phyloP scores from a whole-genome alignment of 495 filamentous ascomycete species.

The Penicillium salamii region DNA sequence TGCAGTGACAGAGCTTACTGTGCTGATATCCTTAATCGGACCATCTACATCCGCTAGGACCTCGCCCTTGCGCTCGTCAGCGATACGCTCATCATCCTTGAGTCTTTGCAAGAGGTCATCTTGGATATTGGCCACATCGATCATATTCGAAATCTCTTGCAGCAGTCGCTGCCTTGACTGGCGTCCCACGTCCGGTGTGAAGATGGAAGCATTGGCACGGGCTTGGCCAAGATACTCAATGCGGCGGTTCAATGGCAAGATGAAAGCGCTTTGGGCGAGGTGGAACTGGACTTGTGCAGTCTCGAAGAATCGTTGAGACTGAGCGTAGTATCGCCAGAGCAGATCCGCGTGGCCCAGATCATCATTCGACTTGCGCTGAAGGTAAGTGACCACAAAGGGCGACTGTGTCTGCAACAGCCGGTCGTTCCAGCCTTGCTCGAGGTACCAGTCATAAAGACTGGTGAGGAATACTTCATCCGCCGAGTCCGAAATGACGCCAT shows the following conservation, averaged over 20 bases:
- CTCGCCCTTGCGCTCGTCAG: constrained; percentile 52
- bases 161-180: constrained; percentile 74
- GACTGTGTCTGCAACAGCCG: constrained; percentile 81
- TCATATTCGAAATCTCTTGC: constrained; percentile 76
- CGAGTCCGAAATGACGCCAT: constrained; percentile 79
- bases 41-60: constrained; percentile 69
- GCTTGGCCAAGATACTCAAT: constrained; percentile 88
- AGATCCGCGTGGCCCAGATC: constrained; percentile 79
- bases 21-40: constrained; percentile 65
- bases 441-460: constrained; percentile 95
- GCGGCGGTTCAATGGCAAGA: constrained; percentile 68
- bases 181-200: constrained; percentile 66
- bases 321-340: constrained; percentile 86
- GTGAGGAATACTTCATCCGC: constrained; percentile 91
- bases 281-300: constrained; percentile 83
- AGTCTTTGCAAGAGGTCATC: constrained; percentile 84
- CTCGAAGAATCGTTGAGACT: constrained; percentile 72
- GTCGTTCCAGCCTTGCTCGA: constrained; percentile 75
- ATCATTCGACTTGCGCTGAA: constrained; percentile 65
- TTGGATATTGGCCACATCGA: constrained; percentile 93
- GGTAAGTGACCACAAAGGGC: constrained; percentile 79
- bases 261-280: constrained; percentile 77
- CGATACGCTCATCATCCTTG: constrained; percentile 66
- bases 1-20: constrained; percentile 52
- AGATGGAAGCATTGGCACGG: constrained; percentile 79